Conservation (phyloP, 495 filamentous ascomycete species). For the Lasiosphaeria miniovina region DNA sequence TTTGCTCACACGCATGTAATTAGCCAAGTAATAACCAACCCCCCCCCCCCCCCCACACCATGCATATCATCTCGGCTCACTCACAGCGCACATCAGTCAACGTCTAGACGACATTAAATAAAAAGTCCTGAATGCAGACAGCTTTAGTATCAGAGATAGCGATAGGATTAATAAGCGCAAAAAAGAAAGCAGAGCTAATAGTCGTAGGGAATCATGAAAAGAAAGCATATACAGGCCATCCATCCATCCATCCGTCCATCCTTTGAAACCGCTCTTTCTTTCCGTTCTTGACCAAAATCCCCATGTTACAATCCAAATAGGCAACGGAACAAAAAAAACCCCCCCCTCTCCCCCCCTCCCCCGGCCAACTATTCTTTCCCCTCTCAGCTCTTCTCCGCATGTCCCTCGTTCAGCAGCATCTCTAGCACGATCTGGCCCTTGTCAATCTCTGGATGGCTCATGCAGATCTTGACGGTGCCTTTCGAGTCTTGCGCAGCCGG, state of each 20-base stretch:
- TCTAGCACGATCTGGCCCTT: conserved; percentile 85
- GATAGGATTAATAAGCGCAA: too few species aligned
- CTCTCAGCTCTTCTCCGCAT: conserved; percentile 60
- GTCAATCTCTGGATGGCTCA: conserved; percentile 87
- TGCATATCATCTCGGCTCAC: too few species aligned
- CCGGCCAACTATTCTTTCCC: background rate
- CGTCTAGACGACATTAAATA: too few species aligned
- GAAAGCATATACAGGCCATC: background rate
- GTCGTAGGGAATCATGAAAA: background rate
- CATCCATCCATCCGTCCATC: background rate
- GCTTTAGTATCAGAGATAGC: too few species aligned
- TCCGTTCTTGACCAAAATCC: background rate
- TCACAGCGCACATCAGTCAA: too few species aligned
- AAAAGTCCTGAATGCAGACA: too few species aligned
- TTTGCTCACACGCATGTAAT: too few species aligned
- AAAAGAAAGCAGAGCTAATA: too few species aligned
- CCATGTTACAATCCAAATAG: background rate
- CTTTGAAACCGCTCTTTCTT: background rate
- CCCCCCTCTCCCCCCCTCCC: background rate
- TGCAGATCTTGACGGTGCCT: conserved; percentile 83
- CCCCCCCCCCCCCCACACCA: too few species aligned
- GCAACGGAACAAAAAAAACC: background rate
- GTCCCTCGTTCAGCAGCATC: conserved; percentile 90
- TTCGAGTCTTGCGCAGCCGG: conserved; percentile 35
- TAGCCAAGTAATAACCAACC: too few species aligned